These are phyloP conservation scores for Penicillium diatomitis DNA, from an alignment of 495 filamentous ascomycete genomes.

Conservation along the genomic window DNA sequence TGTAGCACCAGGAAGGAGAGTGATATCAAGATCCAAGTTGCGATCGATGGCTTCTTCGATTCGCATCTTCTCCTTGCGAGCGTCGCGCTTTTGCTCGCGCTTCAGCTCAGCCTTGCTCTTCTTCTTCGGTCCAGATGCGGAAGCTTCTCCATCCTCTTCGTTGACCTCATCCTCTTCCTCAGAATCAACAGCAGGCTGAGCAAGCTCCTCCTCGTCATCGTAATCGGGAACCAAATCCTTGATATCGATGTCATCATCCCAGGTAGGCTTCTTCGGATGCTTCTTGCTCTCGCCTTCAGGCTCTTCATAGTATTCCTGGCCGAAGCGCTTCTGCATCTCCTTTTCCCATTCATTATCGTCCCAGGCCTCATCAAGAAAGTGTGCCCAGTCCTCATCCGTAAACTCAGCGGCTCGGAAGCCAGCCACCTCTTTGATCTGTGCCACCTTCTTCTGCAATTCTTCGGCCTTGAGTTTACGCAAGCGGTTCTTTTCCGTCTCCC, in stretches of 20 bases:
- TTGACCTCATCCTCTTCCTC: slow-evolving; percentile 43
- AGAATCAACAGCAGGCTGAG: slow-evolving; percentile 44
- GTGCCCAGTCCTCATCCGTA: slow-evolving; percentile 68
- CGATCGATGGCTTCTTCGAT: slow-evolving; percentile 83
- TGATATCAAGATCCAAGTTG: slow-evolving; percentile 62
- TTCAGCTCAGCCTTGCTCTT: slow-evolving; percentile 58
- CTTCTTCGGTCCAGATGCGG: slow-evolving; percentile 36
- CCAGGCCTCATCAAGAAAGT: slow-evolving; percentile 77
- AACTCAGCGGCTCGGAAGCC: slow-evolving; percentile 57
- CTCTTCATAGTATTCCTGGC: slow-evolving; percentile 78
- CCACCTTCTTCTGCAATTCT: slow-evolving; percentile 72
- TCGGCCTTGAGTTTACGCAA: slow-evolving; percentile 80
- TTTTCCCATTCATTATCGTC: slow-evolving; percentile 79
- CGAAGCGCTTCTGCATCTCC: slow-evolving; percentile 80
- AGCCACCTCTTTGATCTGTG: slow-evolving; percentile 77
- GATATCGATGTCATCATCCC: slow-evolving; percentile 97
- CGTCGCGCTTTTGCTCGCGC: slow-evolving; percentile 61
- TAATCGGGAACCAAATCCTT: slow-evolving; percentile 85
- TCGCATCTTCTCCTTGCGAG: slow-evolving; percentile 67
- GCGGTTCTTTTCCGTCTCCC: slow-evolving; percentile 72
- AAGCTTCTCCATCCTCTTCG: slow-evolving; percentile 40
- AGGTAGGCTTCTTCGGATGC: slow-evolving; percentile 80
- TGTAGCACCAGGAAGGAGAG: slow-evolving; percentile 44
- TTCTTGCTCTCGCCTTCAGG: slow-evolving; percentile 45
- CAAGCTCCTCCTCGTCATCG: slow-evolving; percentile 43